Base-by-base conservation (phyloP, 2,329 filamentous ascomycete genomes). In the Mycosphaerella arachidis region DNA sequence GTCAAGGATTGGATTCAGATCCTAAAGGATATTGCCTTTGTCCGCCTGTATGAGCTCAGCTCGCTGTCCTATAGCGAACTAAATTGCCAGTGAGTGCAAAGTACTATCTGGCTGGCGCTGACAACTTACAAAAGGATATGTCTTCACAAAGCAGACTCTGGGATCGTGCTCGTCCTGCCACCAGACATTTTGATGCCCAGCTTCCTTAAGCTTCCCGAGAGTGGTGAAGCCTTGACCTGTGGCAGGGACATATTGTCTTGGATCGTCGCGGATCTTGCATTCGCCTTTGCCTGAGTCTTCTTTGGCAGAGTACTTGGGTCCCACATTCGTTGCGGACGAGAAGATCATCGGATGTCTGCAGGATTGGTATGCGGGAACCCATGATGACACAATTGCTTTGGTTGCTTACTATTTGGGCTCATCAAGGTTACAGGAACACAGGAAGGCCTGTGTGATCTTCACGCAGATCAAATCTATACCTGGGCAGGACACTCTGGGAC, bases 21-120 rank as follows among this genome's bases (percentile, higher is more conserved):
- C 90, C 90, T 90, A 94, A 3, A 93, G 82, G 1, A 93, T 73
- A 70, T 92, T 92, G 0, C 89, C 89, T 0, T 73, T 61, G 0
- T 82, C 77, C 0, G 87, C 89, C 53, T 80, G 79, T 10, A 92
- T 76, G 4, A 93, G 76, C 48, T 91, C 80, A 20, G 86, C 86
- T 37, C 89, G 82, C 73, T 93, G 85, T 0, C 89, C 89, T 63
- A 93, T 92, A 55, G 79, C 89, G 59, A 91, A 66, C 62, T 63
- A n/a, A 16, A 8, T 33, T 4, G 1, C 9, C 46, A 30, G 30
- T 4, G 6, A n/a, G 37, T 16, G 7, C n/a, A n/a, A n/a, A n/a
- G n/a, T n/a, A n/a, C n/a, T n/a, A n/a, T n/a, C n/a, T 18, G 3
- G 6, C 3, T 43, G 37, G 16, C 7, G 16, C n/a, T 31, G 12